Base-by-base conservation (phyloP, 2,329 filamentous ascomycete species). In the Fusarium lyarnte region DNA sequence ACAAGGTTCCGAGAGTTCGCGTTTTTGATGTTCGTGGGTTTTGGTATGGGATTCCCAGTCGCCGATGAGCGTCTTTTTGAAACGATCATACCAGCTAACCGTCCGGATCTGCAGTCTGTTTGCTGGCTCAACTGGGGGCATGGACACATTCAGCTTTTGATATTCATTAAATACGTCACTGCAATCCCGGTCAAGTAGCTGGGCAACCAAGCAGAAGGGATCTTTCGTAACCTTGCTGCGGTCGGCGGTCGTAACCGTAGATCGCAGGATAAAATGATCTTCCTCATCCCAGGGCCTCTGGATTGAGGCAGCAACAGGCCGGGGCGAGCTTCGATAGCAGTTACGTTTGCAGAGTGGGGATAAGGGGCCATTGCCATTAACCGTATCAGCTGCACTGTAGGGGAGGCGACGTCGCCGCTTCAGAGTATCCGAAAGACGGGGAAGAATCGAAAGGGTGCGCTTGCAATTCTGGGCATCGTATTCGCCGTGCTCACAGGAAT, bases 1-100 rank as follows among this genome's bases (percentile, higher is more conserved):
- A 76, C 93, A 95, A 6, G 92, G 90, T 62, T 90, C 88, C 55
- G 88, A 87, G 4, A 88, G 83, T 38, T 88, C 87, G 41, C 89
- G 86, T 21, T 86, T 82, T 49, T 89, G 85, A 69, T 89, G 87
- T 58, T 88, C 83, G 69, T 89, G 86, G 7, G 86, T 87, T 51
- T 84, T 81, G 16, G 87, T 89, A 46, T 87, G 84, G 6, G 87
- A 86, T 77, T 87, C 83, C 86, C 87, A 89, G 76, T 89, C 86
- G 17, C 85, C 84, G 47, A 85, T 78, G 10, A 89, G 82, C 69
- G 85, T 81, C 76, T 89, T 90, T 73, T 84, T 87, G 58, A 84
- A 83, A 19, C 88, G 86, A 75, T 90, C 88, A 70, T 89, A 89
- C 87, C 87, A 89, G 9, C 84, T 80, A 6, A 88, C 77, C 8